Evolutionary conservation across 371 early-diverging fungal species (phyloP).

Genomic region (Hamiltosporidium tvaerminnensis): DNA sequence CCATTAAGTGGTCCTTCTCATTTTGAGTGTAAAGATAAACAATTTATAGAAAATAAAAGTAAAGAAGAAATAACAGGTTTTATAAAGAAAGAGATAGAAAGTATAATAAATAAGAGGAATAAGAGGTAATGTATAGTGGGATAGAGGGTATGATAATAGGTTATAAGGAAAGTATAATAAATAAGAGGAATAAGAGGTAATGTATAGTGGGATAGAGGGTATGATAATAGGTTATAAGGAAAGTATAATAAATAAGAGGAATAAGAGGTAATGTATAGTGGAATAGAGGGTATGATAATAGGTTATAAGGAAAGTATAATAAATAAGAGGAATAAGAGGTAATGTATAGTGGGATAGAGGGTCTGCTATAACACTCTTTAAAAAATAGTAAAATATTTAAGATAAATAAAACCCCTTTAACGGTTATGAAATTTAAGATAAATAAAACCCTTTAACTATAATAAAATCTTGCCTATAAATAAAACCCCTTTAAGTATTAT

Average conservation of each 20-base stretch:
- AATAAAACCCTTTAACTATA: too few species aligned
- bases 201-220: background rate
- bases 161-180: background rate
- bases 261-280: background rate
- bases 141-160: background rate
- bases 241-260: background rate
- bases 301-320: background rate
- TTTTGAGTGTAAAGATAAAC: background rate
- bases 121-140: background rate
- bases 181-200: background rate
- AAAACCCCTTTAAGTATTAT: too few species aligned
- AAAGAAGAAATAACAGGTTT: background rate
- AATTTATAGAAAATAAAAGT: background rate
- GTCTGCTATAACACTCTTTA: too few species aligned
- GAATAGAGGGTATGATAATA: background rate
- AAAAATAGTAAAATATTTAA: too few species aligned
- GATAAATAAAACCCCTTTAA: too few species aligned
- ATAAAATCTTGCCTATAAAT: too few species aligned
- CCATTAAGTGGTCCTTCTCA: constrained; percentile 42
- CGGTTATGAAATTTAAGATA: too few species aligned
- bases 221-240: background rate
- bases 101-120: background rate
- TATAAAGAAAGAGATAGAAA: background rate
- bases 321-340: background rate
- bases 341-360: background rate